phyloP scores from a whole-genome alignment of 2,329 filamentous ascomycete genomes.

The Aspergillus vadensis region DNA sequence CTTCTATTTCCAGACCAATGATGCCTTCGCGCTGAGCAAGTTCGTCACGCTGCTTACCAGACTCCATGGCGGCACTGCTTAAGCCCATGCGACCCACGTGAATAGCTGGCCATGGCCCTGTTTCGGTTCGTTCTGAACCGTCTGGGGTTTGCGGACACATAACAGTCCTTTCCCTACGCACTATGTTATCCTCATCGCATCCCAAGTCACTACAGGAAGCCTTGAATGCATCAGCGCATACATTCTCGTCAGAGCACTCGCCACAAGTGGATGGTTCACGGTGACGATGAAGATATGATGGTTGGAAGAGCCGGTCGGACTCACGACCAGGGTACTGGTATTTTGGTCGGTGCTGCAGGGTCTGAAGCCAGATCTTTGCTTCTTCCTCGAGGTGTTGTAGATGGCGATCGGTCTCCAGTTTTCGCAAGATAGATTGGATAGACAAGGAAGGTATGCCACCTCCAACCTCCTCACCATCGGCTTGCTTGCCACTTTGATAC shows the following conservation, averaged over 20 bases:
- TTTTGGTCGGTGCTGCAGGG: not conserved
- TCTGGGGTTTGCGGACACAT: not conserved
- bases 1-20: slow-evolving; percentile 9
- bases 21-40: not conserved
- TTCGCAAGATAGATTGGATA: not conserved
- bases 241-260: slow-evolving; percentile 7
- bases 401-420: not conserved
- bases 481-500: slow-evolving; percentile 23
- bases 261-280: not conserved
- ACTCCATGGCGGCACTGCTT: slow-evolving; percentile 18
- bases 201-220: slow-evolving; percentile 11
- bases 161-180: not conserved
- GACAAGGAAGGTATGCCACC: not conserved
- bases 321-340: not conserved
- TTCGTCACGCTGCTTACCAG: slow-evolving; percentile 10
- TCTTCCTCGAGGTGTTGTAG: not conserved
- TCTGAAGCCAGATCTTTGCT: not conserved
- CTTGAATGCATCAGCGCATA: slow-evolving; percentile 14
- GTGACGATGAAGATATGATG: not conserved
- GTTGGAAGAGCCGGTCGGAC: not conserved
- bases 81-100: slow-evolving; percentile 15
- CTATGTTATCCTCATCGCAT: slow-evolving; percentile 3
- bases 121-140: not conserved
- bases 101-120: not conserved
- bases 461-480: slow-evolving; percentile 3